Evolutionary conservation across 805 yeast species (phyloP).

Genomic region (Candida taoyuanica): DNA sequence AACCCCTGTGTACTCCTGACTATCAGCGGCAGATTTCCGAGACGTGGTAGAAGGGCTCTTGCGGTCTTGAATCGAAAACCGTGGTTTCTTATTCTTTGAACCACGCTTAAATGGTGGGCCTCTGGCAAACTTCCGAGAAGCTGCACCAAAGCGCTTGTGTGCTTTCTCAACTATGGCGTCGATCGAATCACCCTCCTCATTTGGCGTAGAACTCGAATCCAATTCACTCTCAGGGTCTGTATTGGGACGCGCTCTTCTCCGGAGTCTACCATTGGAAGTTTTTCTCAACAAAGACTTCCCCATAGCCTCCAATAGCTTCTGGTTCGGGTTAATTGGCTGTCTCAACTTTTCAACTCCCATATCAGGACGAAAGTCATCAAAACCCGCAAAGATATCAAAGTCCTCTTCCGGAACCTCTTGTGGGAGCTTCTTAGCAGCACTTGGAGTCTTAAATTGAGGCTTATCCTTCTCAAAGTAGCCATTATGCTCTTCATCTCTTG

Average conservation of each 20-base stretch:
- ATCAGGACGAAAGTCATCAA: conserved; percentile 6
- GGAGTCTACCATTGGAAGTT: background rate
- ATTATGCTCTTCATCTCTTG: conserved; percentile 4
- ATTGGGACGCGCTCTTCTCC: too few species aligned
- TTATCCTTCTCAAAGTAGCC: conserved; percentile 2
- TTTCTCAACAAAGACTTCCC: conserved; percentile 15
- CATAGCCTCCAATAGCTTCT: conserved; percentile 11
- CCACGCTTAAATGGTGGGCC: conserved; percentile 6
- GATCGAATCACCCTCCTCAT: background rate
- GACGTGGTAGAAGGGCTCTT: background rate
- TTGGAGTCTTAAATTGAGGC: conserved; percentile 5
- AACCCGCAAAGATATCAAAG: conserved; percentile 13
- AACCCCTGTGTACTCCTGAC: conserved; percentile 1
- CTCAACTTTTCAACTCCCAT: background rate
- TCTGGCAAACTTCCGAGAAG: conserved; percentile 13
- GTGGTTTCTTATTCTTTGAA: conserved; percentile 1
- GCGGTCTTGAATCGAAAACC: conserved; percentile 13
- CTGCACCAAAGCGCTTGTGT: conserved; percentile 5
- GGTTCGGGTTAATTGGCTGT: conserved; percentile 11
- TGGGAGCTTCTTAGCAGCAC: background rate
- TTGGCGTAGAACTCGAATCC: background rate
- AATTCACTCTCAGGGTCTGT: too few species aligned
- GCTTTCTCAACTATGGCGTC: background rate
- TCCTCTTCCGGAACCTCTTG: background rate
- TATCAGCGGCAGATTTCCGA: background rate